Evolutionary conservation across 2,329 filamentous ascomycete genomes (phyloP), one percentile per base, ranked within the genome.

Genomic region (Scedosporium apiospermum): DNA sequence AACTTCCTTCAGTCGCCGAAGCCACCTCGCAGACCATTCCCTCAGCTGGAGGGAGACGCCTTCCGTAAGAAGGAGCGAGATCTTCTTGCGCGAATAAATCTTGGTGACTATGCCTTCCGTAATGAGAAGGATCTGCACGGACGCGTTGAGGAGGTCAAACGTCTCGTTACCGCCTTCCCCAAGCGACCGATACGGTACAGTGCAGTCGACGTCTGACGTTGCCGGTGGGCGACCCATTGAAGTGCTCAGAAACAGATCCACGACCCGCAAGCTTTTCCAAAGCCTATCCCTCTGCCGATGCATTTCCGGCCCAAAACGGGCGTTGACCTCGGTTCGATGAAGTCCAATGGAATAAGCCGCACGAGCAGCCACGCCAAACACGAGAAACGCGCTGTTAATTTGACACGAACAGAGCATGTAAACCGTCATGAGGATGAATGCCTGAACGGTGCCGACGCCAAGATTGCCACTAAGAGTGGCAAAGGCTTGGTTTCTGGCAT

Each of bases 341-440:
- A 83, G 71, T 0, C 81, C 81, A 14, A 83, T 77, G 0, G 80
- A 80, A 63, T 83, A 82, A 0, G 80, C 80, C 0, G 81, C 79
- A 2, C 81, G 75, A 0, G 78, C 80, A 0, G 80, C 79, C 6
- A 82, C 77, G 6, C 81, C 81, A 18, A 83, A 82, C 68, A 82
- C 80, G 2, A 84, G 68, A 58, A 82, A 84, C 0, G 79, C 79
- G 1, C 79, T 79, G 63, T 82, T 83, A 67, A 83, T 81, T 67
- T 83, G 81, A 61, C 80, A 82, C 3, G 80, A 77, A 30, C 78
- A 77, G 3, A 83, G 77, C 77, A 82, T 82, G 70, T 82, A 82
- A 6, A 83, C 65, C 0, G 80, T 81, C 42, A 82, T 73, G 14
- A 83, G 74, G 0, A 77, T 71, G 46, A 82, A 82, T 0, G 75